phyloP scores from a whole-genome alignment of 352 stramenopile species.

The Phytophthora pistaciae region DNA sequence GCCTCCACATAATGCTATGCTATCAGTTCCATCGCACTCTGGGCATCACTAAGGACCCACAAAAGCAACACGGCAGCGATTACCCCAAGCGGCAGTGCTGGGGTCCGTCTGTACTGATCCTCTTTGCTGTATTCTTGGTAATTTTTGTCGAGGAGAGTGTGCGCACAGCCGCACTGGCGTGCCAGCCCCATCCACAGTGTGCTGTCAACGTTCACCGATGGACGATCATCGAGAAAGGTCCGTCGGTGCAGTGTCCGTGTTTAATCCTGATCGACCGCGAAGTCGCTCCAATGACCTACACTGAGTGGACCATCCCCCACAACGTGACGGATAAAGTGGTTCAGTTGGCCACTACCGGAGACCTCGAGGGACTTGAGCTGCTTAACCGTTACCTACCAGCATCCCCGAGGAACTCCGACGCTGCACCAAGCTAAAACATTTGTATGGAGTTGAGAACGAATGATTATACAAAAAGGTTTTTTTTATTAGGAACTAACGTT shows the following conservation, averaged over 20 bases:
- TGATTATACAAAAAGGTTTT: too few species aligned
- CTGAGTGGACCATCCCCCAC: conserved; percentile 31
- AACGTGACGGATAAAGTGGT: conserved; percentile 35
- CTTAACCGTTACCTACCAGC: conserved; percentile 36
- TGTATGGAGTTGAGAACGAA: too few species aligned
- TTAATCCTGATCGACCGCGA: conserved; percentile 44
- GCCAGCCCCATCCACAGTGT: conserved; percentile 29
- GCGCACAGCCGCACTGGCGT: conserved; percentile 11
- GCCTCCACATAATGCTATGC: too few species aligned
- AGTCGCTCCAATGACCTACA: conserved; percentile 20
- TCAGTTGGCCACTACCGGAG: conserved; percentile 23
- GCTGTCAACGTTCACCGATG: conserved; percentile 30
- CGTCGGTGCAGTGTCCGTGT: conserved; percentile 39
- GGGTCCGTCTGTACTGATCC: too few species aligned
- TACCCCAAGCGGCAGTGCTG: too few species aligned
- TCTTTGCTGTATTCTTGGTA: too few species aligned
- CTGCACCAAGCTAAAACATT: too few species aligned
- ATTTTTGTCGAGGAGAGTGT: conserved; percentile 24
- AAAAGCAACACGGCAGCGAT: too few species aligned
- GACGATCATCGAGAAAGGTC: conserved; percentile 6
- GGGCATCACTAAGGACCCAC: too few species aligned
- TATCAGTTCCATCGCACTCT: too few species aligned
- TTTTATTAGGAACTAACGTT: too few species aligned
- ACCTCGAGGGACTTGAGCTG: conserved; percentile 37
- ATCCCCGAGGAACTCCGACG: conserved; percentile 21